These are phyloP conservation scores for Cercospora brassicicola DNA, from an alignment of 2,329 filamentous ascomycete genomes.

Conservation along the genomic window DNA sequence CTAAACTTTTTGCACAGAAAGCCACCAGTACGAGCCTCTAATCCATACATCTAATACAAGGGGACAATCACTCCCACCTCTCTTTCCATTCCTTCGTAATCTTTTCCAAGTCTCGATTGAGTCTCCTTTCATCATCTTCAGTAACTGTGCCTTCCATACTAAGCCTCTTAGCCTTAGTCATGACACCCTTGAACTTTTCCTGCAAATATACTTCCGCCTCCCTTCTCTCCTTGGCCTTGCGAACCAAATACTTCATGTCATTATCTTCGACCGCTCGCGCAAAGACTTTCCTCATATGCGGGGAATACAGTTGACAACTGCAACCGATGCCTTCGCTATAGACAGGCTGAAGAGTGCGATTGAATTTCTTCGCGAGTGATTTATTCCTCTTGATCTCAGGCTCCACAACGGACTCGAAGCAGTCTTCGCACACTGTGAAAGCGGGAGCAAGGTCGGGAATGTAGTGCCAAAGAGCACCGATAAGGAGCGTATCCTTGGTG, in stretches of 20 bases:
- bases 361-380: slow-evolving; percentile 66
- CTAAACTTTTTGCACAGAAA: neutral
- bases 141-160: slow-evolving; percentile 44
- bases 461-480: slow-evolving; percentile 71
- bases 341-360: slow-evolving; percentile 59
- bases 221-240: slow-evolving; percentile 59
- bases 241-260: slow-evolving; percentile 66
- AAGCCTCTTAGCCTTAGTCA: slow-evolving; percentile 41
- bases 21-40: neutral
- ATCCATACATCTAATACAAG: neutral
- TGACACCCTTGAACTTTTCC: slow-evolving; percentile 49
- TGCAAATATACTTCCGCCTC: slow-evolving; percentile 62
- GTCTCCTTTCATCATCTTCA: slow-evolving; percentile 58
- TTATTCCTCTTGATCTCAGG: slow-evolving; percentile 59
- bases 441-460: slow-evolving; percentile 65
- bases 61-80: slow-evolving; percentile 46
- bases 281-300: slow-evolving; percentile 75
- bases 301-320: slow-evolving; percentile 77
- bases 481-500: slow-evolving; percentile 60
- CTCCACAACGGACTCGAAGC: slow-evolving; percentile 76
- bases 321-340: slow-evolving; percentile 50
- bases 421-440: slow-evolving; percentile 83
- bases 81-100: slow-evolving; percentile 54
- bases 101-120: slow-evolving; percentile 54
- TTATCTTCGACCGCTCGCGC: slow-evolving; percentile 63